These are phyloP conservation scores for Trypanosoma conorhini DNA, from an alignment of 208 protist species.

Conservation along the genomic window DNA sequence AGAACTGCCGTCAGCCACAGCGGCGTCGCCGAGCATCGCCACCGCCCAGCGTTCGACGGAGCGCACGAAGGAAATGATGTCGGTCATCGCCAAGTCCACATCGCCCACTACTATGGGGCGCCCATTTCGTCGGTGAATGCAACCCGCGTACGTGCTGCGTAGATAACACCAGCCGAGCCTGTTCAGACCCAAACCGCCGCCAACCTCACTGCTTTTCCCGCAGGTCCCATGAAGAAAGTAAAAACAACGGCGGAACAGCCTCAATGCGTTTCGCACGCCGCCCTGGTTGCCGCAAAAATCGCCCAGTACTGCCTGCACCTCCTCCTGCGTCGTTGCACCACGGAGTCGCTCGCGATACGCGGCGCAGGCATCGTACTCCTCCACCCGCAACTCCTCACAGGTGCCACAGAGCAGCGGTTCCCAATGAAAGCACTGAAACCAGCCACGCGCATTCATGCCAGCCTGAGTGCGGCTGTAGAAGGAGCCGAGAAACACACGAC, in stretches of 20 bases:
- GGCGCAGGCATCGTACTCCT: constrained; percentile 22
- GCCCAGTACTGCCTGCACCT: constrained; percentile 38
- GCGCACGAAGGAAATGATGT: constrained; percentile 69
- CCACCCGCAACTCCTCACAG: constrained; percentile 23
- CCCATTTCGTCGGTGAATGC: constrained; percentile 57
- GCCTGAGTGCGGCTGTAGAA: constrained; percentile 8
- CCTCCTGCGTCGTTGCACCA: constrained; percentile 44
- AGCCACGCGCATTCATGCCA: constrained; percentile 37
- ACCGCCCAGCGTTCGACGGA: constrained; percentile 68
- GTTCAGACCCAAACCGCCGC: constrained; percentile 41
- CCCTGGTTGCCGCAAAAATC: constrained; percentile 46
- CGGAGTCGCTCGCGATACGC: constrained; percentile 32
- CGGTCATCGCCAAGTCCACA: constrained; percentile 65
- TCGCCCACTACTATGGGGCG: constrained; percentile 50
- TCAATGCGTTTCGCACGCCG: constrained; percentile 38
- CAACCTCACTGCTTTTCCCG: constrained; percentile 45
- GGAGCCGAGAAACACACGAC: constrained; percentile 43
- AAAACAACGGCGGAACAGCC: constrained; percentile 86
- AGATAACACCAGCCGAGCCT: constrained; percentile 70
- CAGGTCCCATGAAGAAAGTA: constrained; percentile 84
- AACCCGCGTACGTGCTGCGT: constrained; percentile 68
- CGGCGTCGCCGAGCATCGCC: constrained; percentile 39
- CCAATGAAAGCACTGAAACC: constrained; percentile 81
- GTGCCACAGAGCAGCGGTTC: constrained; percentile 58
- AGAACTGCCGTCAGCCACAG: constrained; percentile 24